Conservation (phyloP, 129 eudicot species). For the Oenanthe sinensis region DNA sequence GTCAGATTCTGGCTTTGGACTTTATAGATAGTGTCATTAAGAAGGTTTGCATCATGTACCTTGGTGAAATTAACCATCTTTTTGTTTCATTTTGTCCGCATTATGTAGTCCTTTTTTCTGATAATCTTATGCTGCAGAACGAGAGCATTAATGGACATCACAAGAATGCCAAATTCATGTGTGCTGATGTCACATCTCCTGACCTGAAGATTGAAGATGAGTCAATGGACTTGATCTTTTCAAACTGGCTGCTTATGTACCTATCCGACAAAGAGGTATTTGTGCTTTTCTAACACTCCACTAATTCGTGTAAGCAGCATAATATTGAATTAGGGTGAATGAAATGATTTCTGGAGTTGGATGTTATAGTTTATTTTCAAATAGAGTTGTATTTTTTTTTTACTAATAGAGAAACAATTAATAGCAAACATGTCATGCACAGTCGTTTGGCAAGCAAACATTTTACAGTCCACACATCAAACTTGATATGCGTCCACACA, state of each 20-base stretch:
- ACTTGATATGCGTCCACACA: background rate
- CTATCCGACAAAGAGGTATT: conserved; percentile 87
- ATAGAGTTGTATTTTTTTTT: background rate
- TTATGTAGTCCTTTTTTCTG: background rate
- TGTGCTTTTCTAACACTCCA: background rate
- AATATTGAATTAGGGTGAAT: background rate
- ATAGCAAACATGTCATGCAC: background rate
- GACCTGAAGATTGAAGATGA: conserved; percentile 53
- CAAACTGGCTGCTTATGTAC: conserved; percentile 83
- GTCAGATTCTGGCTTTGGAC: conserved; percentile 60
- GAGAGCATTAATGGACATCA: conserved; percentile 65
- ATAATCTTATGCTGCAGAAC: conserved; percentile 48
- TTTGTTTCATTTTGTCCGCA: background rate
- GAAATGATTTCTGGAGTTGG: background rate
- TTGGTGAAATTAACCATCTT: background rate
- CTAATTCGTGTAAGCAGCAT: conserved; percentile 6
- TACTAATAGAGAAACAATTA: background rate
- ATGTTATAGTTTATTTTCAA: background rate
- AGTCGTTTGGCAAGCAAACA: background rate
- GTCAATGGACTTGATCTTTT: conserved; percentile 73
- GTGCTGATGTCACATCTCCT: conserved; percentile 94
- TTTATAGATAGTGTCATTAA: conserved; percentile 75
- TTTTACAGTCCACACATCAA: background rate
- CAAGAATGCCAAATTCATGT: conserved; percentile 67
- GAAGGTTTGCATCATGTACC: conserved; percentile 45